Evolutionary conservation across 2,329 filamentous ascomycete genomes (phyloP), one percentile per base, ranked within the genome.

Genomic region (Colletotrichum cordylinicola): DNA sequence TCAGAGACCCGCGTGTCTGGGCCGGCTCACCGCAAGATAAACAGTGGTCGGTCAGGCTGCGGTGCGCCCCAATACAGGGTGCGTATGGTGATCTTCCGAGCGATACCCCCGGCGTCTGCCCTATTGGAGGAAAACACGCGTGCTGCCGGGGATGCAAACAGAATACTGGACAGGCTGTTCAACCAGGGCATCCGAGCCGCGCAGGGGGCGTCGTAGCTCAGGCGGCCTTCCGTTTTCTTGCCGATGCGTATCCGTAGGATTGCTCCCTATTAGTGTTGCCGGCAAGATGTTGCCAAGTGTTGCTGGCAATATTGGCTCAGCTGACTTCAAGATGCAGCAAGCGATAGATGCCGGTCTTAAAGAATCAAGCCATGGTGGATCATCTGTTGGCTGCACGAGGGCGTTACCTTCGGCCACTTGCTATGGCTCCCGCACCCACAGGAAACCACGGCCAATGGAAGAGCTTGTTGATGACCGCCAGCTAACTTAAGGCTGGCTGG

Each of bases 41-140:
- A 48, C 67, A 70, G 61, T 62, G 55, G 48, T 31, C 56, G 43
- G 31, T 27, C 15, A 35, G 37, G 48, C 24, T 67, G 62, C 24
- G 37, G 39, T 48, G 60, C 27, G 15, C 29, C 73, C 62, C 69
- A 24, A 72, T 58, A 43, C 39, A 75, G 73, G 62, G 62, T 67
- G 62, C 69, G 69, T 72, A 72, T 75, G 73, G 13, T 75, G 69
- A 73, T 68, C 73, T 67, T 75, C 69, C 69, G 69, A 67, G 27
- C 13, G 15, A 8, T 21, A 21, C 35, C 35, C 35, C 55, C 39
- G 39, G 21, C 31, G 27, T 18, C 62, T 48, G 62, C 64, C 73
- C 62, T 73, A 67, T 73, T 75, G 69, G 69, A 64, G 33, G 73
- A 35, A 48, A 62, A 43, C 55, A 56, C 73, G 66, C 67, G 12